Evolutionary conservation across 306 rosid species (phyloP), one percentile per base, ranked within the genome.

Genomic region (Dicorynia guianensis): DNA sequence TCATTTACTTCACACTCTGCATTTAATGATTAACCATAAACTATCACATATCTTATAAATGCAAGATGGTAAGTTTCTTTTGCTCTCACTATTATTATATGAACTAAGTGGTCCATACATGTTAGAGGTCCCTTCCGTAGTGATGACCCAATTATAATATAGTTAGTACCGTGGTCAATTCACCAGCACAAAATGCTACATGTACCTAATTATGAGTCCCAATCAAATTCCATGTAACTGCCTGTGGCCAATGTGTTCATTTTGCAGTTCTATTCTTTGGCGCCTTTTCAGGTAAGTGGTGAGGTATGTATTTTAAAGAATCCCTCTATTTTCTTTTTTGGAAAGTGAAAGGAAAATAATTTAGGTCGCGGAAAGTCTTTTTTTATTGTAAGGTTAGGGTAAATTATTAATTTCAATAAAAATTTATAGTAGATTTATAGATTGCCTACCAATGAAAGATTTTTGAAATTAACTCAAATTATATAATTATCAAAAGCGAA

Each of bases 1-100:
- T n/a, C n/a, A n/a, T n/a, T n/a, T n/a, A n/a, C n/a, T n/a, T n/a
- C n/a, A n/a, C n/a, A n/a, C n/a, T n/a, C n/a, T n/a, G n/a, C n/a
- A n/a, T n/a, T n/a, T n/a, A n/a, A n/a, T n/a, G n/a, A n/a, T n/a
- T n/a, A n/a, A n/a, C n/a, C n/a, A n/a, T n/a, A n/a, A n/a, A n/a
- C n/a, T n/a, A 67, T 80, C 71, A 67, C 71, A 80, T 69, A 68
- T 9, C 67, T 60, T 75, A 68, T 18, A 67, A 80, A 80, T 80
- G 80, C 52, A 74, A 68, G 72, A 50, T 72, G 70, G 54, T 46
- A 59, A 78, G 60, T 67, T 25, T 79, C 63, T 46, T 65, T 79
- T 44, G 49, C 53, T 46, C 63, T 64, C 57, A 57, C 48, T 39
- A 17, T 48, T 67, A 47, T 80, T 52, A 38, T 71, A 54, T 65